Base-by-base conservation (phyloP, 371 early-diverging fungal genomes). In the Mucor mucedo region DNA sequence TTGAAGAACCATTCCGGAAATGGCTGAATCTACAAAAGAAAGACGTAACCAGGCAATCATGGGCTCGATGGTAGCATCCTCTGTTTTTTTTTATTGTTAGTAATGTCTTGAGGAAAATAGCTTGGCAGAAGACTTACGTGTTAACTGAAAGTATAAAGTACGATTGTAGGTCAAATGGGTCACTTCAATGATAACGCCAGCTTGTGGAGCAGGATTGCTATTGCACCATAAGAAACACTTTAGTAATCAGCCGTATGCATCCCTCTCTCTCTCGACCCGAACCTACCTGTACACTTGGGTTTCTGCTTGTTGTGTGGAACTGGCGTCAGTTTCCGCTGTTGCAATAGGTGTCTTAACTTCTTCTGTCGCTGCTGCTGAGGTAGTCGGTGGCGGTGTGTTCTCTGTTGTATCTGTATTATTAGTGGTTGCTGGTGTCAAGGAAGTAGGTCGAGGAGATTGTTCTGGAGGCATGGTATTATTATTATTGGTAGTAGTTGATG, bases 41-140 rank as follows among this genome's bases (percentile, higher is more conserved):
- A 78, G 60, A 40, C 78, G 67, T 53, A 82, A 58, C 66, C 82
- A 79, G 33, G 75, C 73, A 35, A 82, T 60, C 57, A 82, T 60
- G 5, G 82, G 82, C n/a, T 82, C 82, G 61, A 82, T 82, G 4
- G 82, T 82, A 2, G 79, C 82, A 61, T 82, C 79, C 30, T 73
- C 82, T 82, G 63, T 3, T 39, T 49, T 3, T 39, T 49, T 55
- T 42, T 58, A 11, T 38, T 11, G 42, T 42, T 39, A 57, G 3
- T 11, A 13, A 16, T 32, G 28, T 11, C n/a, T 9, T 11, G 21
- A 14, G 16, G 16, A n/a, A 44, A 4, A 4, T 21, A n/a, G 21
- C 4, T 7, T 3, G 47, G 8, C 9, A 4, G 21, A 21, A n/a
- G 21, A 16, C 71, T 73, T 73, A 78, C 82, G 66, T 52, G 82